Evolutionary conservation across 768 basidiomycete genomes (phyloP), one percentile per base, ranked within the genome.

Genomic region (Rhodotorula toruloides): DNA sequence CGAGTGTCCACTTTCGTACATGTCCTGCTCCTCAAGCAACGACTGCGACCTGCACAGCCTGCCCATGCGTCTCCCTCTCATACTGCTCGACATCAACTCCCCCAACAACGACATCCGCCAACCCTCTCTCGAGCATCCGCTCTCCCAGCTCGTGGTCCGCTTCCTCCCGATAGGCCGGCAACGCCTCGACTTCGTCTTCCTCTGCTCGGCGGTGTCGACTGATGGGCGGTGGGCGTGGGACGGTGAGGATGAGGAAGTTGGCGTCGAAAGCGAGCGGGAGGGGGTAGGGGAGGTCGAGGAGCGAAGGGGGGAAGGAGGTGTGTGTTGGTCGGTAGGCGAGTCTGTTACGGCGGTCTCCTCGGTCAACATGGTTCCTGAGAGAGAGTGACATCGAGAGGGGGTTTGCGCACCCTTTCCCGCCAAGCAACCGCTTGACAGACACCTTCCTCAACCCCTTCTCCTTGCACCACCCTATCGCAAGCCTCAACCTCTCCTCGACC

Each of bases 201-300:
- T 29, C 40, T 40, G 17, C 29, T 55, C 37, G 13, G 47, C 27
- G 47, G 44, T 32, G 46, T 7, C 44, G 46, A 1, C 34, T 17
- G n/a, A 47, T 34, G 5, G 50, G 21, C 11, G 58, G 39, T 49
- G 59, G 40, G 34, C 42, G 60, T 14, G 56, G 58, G 29, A 52
- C 39, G 22, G 49, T 29, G 22, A 60, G 50, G 40, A 36, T 31
- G 52, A 53, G 54, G 60, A 54, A 17, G 50, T 61, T 61, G 42
- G 50, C 31, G n/a, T 61, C 60, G 43, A 36, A 52, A 0, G 66
- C 66, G 55, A 2, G 0, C 12, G 66, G 66, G 36, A 67, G 42
- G 25, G 66, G 66, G 40, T 40, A 67, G 29, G 66, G 66, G 13
- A 67, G 61, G 39, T 62, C 61, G 43, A 67, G 61, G 9, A 67